Evolutionary conservation across 2,329 filamentous ascomycete species (phyloP), one percentile per base, ranked within the genome.

Genomic region (Neurospora crassa): DNA sequence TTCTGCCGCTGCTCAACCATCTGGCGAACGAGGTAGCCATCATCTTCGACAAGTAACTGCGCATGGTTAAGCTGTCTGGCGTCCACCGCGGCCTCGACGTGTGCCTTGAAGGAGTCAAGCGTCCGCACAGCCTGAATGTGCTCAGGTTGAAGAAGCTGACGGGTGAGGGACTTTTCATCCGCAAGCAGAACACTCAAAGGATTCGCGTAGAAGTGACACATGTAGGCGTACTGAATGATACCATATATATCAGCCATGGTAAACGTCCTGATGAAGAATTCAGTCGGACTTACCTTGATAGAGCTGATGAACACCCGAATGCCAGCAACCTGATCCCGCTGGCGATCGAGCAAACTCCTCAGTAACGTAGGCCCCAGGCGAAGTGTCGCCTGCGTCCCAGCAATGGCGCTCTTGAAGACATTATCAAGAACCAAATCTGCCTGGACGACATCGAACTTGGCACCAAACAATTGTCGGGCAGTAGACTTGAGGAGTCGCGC

Each of bases 131-230:
- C 89, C 74, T 92, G 88, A 8, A 91, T 79, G 74, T 92, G 90
- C 72, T 91, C 87, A 1, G 81, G 76, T 69, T 90, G 84, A 0
- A 92, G 74, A 1, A 82, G 70, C 16, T 78, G 74, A 18, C 77
- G 71, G 7, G 79, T 74, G 67, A 76, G 74, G 29, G 76, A 74
- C 1, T n/a, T 68, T n/a, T 71, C 70, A 8, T 67, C 73, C 2
- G 81, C 81, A 11, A 89, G 79, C 42, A 95, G 84, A 4, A 93
- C 79, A 73, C 89, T 92, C 3, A 94, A 82, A 0, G 91, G 88
- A 75, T 94, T 95, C 47, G 91, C 91, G 76, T 93, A 95, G 77
- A 92, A 95, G 78, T 94, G 91, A 71, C 90, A 92, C 92, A 96
- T 94, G 78, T 94, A 93, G 0, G 90, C 89, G 80, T 95, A 96